Evolutionary conservation across 78 protist species (phyloP).

Genomic region (Tieghemostelium lacteum): DNA sequence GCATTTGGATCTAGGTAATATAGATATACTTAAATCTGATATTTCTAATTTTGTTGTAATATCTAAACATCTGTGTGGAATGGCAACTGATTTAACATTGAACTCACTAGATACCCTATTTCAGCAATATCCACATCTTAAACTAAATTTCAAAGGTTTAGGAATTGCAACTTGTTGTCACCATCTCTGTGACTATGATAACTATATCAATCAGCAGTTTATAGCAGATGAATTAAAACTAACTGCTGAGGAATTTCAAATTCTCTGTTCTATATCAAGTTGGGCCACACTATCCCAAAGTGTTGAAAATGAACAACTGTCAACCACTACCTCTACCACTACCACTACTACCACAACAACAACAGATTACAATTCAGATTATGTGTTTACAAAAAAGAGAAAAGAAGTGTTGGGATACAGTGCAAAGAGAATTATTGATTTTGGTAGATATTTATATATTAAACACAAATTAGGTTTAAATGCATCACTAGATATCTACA

Average conservation of each 20-base stretch:
- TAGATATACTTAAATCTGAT: background rate
- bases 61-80: conserved; percentile 70
- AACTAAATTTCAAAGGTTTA: conserved; percentile 24
- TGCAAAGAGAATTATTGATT: conserved; percentile 57
- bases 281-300: conserved; percentile 54
- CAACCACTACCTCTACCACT: too few species aligned
- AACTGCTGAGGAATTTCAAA: conserved; percentile 43
- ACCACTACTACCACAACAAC: background rate
- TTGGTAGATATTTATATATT: conserved; percentile 48
- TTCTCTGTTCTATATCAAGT: conserved; percentile 48
- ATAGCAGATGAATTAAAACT: conserved; percentile 21
- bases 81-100: conserved; percentile 69
- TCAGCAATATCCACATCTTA: background rate
- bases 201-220: conserved; percentile 47
- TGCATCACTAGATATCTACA: conserved; percentile 14
- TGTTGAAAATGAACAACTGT: background rate
- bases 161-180: conserved; percentile 80
- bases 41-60: conserved; percentile 25
- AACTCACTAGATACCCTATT: conserved; percentile 24
- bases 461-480: conserved; percentile 8
- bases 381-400: conserved; percentile 23
- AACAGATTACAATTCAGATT: conserved; percentile 5
- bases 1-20: conserved; percentile 32
- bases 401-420: conserved; percentile 71
- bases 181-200: conserved; percentile 47